These are phyloP conservation scores for Phytopythium oedochilum DNA, from an alignment of 352 stramenopile genomes.

Conservation along the genomic window DNA sequence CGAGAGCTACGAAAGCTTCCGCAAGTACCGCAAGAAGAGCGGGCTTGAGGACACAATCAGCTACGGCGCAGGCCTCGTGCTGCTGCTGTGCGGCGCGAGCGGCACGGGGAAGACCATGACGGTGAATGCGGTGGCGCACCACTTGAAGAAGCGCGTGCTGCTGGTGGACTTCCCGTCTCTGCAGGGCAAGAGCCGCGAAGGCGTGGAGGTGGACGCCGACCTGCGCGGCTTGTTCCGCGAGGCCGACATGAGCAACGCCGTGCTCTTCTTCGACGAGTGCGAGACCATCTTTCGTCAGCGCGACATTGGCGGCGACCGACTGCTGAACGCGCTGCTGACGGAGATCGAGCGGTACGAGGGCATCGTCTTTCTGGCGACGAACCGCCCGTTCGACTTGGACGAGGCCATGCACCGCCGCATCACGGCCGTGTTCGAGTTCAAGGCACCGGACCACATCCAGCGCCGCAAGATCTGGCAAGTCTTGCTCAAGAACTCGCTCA, in stretches of 20 bases:
- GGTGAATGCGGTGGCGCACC: slow-evolving; percentile 81
- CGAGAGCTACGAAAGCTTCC: slow-evolving; percentile 80
- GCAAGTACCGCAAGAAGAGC: slow-evolving; percentile 74
- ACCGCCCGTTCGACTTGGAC: slow-evolving; percentile 85
- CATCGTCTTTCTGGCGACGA: slow-evolving; percentile 88
- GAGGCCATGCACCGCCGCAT: slow-evolving; percentile 90
- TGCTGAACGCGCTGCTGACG: slow-evolving; percentile 81
- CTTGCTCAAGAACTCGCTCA: slow-evolving; percentile 39
- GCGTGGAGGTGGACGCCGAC: slow-evolving; percentile 73
- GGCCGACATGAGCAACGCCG: slow-evolving; percentile 86
- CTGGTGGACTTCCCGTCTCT: slow-evolving; percentile 87
- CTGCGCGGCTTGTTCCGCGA: slow-evolving; percentile 83
- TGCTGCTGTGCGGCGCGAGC: slow-evolving; percentile 78
- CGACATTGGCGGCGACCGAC: slow-evolving; percentile 68
- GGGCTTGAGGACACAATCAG: slow-evolving; percentile 70
- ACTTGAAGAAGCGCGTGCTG: slow-evolving; percentile 84
- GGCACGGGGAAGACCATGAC: slow-evolving; percentile 92
- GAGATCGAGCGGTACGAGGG: slow-evolving; percentile 88
- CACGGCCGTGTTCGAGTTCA: slow-evolving; percentile 87
- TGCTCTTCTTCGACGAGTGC: slow-evolving; percentile 90
- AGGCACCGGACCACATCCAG: slow-evolving; percentile 79
- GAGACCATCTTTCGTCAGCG: slow-evolving; percentile 87
- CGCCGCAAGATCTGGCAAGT: slow-evolving; percentile 84
- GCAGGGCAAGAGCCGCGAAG: slow-evolving; percentile 74
- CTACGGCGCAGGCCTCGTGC: slow-evolving; percentile 73